These are phyloP conservation scores for Trichoderma koningiopsis DNA, from an alignment of 2,329 filamentous ascomycete genomes.

Conservation along the genomic window DNA sequence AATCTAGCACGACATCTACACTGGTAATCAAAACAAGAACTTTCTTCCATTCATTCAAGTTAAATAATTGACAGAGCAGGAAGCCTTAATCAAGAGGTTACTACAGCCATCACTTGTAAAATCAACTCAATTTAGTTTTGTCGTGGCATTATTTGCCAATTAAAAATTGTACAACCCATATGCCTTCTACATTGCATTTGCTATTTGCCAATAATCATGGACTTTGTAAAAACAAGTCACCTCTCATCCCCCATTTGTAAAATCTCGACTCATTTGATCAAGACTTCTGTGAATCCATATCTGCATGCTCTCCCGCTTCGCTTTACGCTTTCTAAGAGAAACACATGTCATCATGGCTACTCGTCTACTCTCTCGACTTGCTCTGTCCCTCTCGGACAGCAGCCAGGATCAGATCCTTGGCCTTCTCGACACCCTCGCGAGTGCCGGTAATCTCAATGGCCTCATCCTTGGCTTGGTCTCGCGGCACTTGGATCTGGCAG, in stretches of 20 bases:
- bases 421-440: slow-evolving; percentile 79
- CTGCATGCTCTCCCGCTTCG: not conserved
- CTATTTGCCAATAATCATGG: not conserved
- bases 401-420: slow-evolving; percentile 84
- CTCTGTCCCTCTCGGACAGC: slow-evolving; percentile 67
- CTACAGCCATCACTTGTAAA: not conserved
- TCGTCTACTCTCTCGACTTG: slow-evolving; percentile 37
- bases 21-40: too few species aligned
- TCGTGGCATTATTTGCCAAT: not conserved
- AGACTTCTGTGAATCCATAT: not conserved
- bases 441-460: slow-evolving; percentile 88
- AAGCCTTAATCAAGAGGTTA: not conserved
- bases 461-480: slow-evolving; percentile 72
- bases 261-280: not conserved
- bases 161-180: not conserved
- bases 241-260: not conserved
- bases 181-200: slow-evolving; percentile 1
- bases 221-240: not conserved
- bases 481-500: slow-evolving; percentile 91
- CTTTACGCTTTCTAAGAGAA: slow-evolving; percentile 7
- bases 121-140: not conserved
- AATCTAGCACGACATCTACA: too few species aligned
- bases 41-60: too few species aligned
- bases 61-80: not conserved
- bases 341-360: not conserved